Conservation (phyloP, 345 rosid genomes). For the Populus deltoides region DNA sequence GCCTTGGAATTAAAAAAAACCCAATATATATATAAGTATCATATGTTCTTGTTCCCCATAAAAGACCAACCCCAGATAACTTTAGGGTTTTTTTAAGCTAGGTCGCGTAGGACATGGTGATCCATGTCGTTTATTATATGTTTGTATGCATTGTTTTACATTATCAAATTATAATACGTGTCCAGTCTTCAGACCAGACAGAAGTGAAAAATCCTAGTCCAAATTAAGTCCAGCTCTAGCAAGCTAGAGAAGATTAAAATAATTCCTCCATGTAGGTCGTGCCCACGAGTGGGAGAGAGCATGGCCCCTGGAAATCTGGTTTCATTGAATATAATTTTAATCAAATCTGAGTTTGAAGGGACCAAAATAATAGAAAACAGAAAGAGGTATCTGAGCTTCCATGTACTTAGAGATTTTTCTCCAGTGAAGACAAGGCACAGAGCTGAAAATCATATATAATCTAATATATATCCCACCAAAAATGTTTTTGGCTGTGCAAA, state of each 20-base stretch:
- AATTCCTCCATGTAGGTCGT: constrained; percentile 34
- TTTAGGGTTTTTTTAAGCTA: background rate
- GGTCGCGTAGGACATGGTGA: constrained; percentile 18
- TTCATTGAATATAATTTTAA: constrained; percentile 10
- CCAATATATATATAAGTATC: background rate
- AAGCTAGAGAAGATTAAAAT: constrained; percentile 7
- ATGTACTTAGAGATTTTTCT: constrained; percentile 15
- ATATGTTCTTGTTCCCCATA: background rate
- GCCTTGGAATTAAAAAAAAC: constrained; percentile 12
- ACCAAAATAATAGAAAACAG: background rate
- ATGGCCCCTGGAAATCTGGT: constrained; percentile 47
- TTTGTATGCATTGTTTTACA: background rate
- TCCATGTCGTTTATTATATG: constrained; percentile 29
- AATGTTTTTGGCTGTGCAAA: background rate
- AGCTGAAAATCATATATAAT: constrained; percentile 6
- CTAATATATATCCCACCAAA: background rate
- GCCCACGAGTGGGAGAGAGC: constrained; percentile 47
- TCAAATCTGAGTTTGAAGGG: constrained; percentile 25
- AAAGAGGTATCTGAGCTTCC: background rate
- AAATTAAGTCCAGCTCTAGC: background rate
- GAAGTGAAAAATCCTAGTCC: background rate
- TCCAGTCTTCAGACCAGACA: background rate
- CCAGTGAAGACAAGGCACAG: constrained; percentile 19
- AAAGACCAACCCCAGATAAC: background rate
- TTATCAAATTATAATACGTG: background rate